A percentile compares a stretch with the other conserved stretches of the same genome.
Conservation (phyloP, 129 eudicot species). For the Arctium minus region DNA sequence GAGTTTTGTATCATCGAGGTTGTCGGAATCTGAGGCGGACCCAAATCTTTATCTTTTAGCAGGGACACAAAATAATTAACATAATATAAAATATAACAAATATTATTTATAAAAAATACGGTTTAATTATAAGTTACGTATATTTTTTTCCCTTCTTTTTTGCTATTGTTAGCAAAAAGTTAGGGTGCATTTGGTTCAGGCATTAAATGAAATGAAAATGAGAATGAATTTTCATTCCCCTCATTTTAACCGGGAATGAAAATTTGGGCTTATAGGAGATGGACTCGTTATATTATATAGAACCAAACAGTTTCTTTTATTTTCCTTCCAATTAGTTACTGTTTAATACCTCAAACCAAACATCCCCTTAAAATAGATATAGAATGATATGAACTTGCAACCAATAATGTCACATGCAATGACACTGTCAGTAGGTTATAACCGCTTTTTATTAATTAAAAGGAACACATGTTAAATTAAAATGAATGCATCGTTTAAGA, state of each 20-base stretch:
- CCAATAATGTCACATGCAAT: not conserved
- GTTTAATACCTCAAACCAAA: too few relatives aligned
- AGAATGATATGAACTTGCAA: not conserved
- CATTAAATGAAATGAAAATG: too few relatives aligned
- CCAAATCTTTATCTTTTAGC: not conserved
- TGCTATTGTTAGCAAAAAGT: not conserved
- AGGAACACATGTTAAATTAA: not conserved
- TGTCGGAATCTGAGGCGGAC: conserved; percentile 34
- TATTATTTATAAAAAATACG: too few relatives aligned
- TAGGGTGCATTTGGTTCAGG: not conserved
- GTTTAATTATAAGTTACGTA: not conserved
- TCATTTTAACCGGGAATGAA: too few relatives aligned
- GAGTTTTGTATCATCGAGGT: conserved; percentile 53
- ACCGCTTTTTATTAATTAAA: not conserved
- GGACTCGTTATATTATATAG: too few relatives aligned
- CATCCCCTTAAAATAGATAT: too few relatives aligned
- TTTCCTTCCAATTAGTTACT: too few relatives aligned
- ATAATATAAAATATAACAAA: not conserved
- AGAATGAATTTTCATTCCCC: too few relatives aligned
- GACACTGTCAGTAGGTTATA: not conserved
- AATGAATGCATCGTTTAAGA: not conserved
- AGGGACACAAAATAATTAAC: not conserved
- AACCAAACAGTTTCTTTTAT: too few relatives aligned
- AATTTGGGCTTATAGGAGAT: too few relatives aligned
- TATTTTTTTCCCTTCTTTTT: not conserved